Base-by-base conservation (phyloP, 768 basidiomycete genomes). In the Leccinum ochraceum region DNA sequence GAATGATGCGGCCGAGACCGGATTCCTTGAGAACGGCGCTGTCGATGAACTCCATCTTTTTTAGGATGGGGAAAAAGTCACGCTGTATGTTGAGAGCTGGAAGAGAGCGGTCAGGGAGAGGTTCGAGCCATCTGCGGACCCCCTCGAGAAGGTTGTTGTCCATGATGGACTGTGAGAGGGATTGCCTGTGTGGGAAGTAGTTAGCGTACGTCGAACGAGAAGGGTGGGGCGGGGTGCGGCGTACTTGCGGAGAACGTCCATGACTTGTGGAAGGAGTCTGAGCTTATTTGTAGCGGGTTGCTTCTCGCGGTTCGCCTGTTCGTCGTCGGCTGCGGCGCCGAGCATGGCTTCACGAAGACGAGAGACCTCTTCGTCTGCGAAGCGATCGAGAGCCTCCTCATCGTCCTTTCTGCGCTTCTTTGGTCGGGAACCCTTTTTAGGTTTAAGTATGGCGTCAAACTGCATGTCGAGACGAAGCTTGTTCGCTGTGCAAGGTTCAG, bases 1-100 rank as follows among this genome's bases (percentile, higher is more conserved):
- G 78, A 42, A 98, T 80, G 66, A 98, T 83, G 60, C 89, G 88
- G 16, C 97, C 97, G 4, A 99, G 81, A 0, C 88, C 86, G 1
- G 92, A 92, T 71, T 96, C 93, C 72, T 95, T 96, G 67, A 99
- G 87, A 6, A 92, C 92, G 20, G 86, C 75, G 34, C 87, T 87
- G 76, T 98, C 96, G 70, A 98, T 95, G 68, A 90, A 91, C 63
- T 92, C 89, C 89, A 98, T 93, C 79, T 89, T 93, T 63, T 80
- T 81, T 10, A 99, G 79, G 56, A 88, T 83, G 34, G 84, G 82
- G 76, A 98, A 94, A 65, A 98, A 87, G 56, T 95, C 90, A 51
- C 88, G 87, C 72, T 98, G 97, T 69, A 99, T 98, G 74, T 95
- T 96, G 56, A 98, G 82, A 4, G 95, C 94, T 1, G 97, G 97